Evolutionary conservation across 2,329 filamentous ascomycete species (phyloP).

Genomic region (Fusarium stilboides): DNA sequence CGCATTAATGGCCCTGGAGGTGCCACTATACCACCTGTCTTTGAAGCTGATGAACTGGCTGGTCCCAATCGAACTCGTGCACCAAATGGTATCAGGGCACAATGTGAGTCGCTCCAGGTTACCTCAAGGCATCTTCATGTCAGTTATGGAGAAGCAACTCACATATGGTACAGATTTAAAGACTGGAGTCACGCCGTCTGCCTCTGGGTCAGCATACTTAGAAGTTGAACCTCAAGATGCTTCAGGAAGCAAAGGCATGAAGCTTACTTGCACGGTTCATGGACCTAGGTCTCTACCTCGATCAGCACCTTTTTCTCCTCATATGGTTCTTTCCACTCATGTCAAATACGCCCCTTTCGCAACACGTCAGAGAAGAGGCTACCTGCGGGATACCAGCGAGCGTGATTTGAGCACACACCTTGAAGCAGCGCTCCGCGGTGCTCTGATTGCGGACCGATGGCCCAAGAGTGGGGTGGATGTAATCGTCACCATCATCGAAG

Average conservation of each 20-base stretch:
- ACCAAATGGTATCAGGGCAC: conserved; percentile 82
- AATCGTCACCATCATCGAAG: conserved; percentile 92
- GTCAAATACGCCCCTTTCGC: conserved; percentile 98
- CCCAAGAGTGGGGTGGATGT: conserved; percentile 99
- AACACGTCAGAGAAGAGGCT: conserved; percentile 84
- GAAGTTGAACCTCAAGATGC: conserved; percentile 71
- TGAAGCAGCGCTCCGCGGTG: conserved; percentile 89
- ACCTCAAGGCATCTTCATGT: conserved; percentile 2
- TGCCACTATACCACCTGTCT: conserved; percentile 82
- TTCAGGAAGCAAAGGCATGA: conserved; percentile 77
- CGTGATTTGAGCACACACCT: conserved; percentile 92
- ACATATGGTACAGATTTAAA: conserved; percentile 76
- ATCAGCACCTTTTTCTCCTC: conserved; percentile 91
- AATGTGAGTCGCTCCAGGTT: conserved; percentile 73
- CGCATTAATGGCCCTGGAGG: conserved; percentile 90
- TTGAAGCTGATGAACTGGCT: conserved; percentile 65
- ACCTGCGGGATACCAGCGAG: conserved; percentile 88
- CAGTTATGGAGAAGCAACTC: conserved; percentile 22
- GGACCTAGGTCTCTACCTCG: conserved; percentile 91
- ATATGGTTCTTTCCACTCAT: conserved; percentile 91
- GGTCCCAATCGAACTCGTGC: conserved; percentile 69
- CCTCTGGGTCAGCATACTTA: conserved; percentile 92
- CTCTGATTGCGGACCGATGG: conserved; percentile 94
- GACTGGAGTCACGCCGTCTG: conserved; percentile 92
- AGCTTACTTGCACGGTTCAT: conserved; percentile 93